These are phyloP conservation scores for Mortierella sp. DNA, from an alignment of 371 early-diverging fungal species.

Conservation along the genomic window DNA sequence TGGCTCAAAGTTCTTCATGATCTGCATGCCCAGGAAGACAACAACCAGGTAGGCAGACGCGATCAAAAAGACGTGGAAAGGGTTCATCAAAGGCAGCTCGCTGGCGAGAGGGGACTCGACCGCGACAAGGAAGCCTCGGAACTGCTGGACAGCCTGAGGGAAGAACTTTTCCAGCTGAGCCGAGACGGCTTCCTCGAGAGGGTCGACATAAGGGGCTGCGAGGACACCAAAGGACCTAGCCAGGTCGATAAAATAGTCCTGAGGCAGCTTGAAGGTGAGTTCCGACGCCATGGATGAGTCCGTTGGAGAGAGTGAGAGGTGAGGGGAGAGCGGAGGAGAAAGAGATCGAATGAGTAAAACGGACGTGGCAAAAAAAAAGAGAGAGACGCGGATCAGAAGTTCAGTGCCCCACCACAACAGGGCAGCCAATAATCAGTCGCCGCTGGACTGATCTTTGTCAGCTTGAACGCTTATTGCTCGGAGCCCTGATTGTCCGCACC, in stretches of 20 bases:
- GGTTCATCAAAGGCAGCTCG: constrained; percentile 70
- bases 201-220: constrained; percentile 51
- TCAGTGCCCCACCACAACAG: no score
- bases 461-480: no score
- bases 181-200: constrained; percentile 38
- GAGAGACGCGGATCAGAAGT: not conserved
- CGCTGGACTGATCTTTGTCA: no score
- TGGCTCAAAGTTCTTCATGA: constrained; percentile 56
- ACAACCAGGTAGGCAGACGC: constrained; percentile 55
- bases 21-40: constrained; percentile 58
- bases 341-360: not conserved
- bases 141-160: constrained; percentile 33
- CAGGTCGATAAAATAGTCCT: constrained; percentile 51
- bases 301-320: constrained; percentile 2
- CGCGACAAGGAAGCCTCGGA: constrained; percentile 37
- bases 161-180: constrained; percentile 34
- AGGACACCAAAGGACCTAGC: constrained; percentile 39
- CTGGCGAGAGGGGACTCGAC: constrained; percentile 55
- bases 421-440: no score
- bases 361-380: constrained; percentile 3
- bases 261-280: constrained; percentile 35
- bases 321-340: constrained; percentile 1
- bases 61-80: constrained; percentile 63
- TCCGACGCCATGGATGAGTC: constrained; percentile 36
- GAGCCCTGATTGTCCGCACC: no score